Conservation (phyloP, 2,329 filamentous ascomycete genomes). For the Cladobotryum mycophilum region DNA sequence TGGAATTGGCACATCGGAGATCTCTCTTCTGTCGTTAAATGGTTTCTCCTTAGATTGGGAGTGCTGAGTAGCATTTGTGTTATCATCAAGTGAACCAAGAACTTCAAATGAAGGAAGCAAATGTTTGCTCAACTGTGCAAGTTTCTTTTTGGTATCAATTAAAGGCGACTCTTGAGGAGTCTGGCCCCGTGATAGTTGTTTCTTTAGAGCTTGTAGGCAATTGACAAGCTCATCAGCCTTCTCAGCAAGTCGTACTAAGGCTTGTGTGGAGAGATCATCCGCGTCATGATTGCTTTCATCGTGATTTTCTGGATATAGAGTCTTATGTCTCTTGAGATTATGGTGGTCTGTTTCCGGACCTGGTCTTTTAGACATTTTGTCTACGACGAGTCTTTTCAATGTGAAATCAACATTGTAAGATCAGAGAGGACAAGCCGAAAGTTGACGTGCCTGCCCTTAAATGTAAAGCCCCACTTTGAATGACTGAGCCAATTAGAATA, state of each 20-base stretch:
- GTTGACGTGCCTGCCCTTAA: neutral
- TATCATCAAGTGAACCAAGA: conserved; percentile 1
- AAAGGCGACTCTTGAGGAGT: neutral
- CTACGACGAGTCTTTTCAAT: neutral
- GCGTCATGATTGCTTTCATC: neutral
- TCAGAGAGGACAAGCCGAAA: neutral
- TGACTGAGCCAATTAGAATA: neutral
- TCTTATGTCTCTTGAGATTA: conserved; percentile 11
- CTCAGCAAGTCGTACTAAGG: conserved; percentile 5
- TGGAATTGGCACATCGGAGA: conserved; percentile 2
- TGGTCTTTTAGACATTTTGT: conserved; percentile 34
- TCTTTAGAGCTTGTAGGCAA: conserved; percentile 31
- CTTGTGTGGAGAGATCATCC: neutral
- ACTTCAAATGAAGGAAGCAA: conserved; percentile 23
- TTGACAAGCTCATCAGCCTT: conserved; percentile 32
- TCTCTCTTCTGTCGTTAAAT: neutral
- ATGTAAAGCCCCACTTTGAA: neutral
- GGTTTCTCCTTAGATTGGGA: conserved; percentile 7
- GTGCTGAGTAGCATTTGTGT: neutral
- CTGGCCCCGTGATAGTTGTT: conserved; percentile 15
- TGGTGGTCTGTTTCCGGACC: neutral
- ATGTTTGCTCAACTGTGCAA: conserved; percentile 17
- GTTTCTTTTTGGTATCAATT: conserved; percentile 10
- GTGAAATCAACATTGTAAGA: neutral
- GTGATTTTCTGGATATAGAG: neutral